phyloP scores from a whole-genome alignment of 148 eudicot genomes.

The Gaultheria prostrata region DNA sequence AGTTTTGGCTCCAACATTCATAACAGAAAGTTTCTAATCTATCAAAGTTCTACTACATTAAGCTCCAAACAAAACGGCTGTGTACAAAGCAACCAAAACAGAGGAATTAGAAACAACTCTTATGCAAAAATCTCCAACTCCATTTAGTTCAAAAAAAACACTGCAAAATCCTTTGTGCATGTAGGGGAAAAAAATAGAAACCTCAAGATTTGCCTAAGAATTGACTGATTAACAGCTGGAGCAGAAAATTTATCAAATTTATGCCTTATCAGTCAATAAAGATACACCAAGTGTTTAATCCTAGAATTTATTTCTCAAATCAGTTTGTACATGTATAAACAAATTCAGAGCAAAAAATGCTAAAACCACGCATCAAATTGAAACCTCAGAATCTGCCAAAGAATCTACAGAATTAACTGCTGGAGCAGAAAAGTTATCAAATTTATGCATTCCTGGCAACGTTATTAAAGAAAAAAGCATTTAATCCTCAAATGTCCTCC shows the following conservation, averaged over 20 bases:
- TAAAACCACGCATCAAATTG: neutral
- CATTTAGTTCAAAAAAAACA: neutral
- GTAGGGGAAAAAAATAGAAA: neutral
- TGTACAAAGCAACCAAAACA: constrained; percentile 10
- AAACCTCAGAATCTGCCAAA: neutral
- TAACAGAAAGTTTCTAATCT: neutral
- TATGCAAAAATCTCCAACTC: neutral
- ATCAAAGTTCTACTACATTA: neutral
- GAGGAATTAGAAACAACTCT: neutral
- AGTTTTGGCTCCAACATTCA: neutral
- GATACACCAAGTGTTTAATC: neutral
- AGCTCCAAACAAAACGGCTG: neutral
- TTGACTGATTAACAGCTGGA: neutral
- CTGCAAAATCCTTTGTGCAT: neutral
- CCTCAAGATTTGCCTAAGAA: neutral
- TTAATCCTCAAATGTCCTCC: neutral
- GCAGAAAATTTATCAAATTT: neutral
- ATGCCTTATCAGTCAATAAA: neutral
- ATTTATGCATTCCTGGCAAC: too few relatives aligned
- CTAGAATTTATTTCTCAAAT: neutral
- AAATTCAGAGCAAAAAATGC: neutral
- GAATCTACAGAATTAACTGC: neutral
- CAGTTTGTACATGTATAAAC: neutral
- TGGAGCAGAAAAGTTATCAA: neutral
- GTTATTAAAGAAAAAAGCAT: too few relatives aligned